Percentiles rank a stretch among this genome's conserved stretches.
These are phyloP conservation scores for Pachyrhizus erosus DNA, from an alignment of 306 rosid species.

Conservation along the genomic window DNA sequence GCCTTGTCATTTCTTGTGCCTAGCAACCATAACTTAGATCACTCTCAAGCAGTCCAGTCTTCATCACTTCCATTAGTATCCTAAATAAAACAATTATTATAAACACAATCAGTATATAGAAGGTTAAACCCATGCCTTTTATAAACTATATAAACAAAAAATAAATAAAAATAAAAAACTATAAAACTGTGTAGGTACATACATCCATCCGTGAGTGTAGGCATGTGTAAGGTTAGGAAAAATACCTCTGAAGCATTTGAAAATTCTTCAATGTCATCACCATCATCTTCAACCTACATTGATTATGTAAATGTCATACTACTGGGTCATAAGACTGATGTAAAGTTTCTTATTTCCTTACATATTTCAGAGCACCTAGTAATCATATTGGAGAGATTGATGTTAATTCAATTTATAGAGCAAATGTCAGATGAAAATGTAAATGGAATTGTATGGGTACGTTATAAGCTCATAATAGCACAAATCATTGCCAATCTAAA, in stretches of 20 bases:
- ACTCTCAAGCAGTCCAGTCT: constrained; percentile 70
- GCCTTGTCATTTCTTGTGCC: constrained; percentile 18
- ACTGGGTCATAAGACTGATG: neutral
- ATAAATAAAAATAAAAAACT: neutral
- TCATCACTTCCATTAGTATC: constrained; percentile 65
- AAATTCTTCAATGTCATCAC: constrained; percentile 49
- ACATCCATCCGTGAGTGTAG: neutral
- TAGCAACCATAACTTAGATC: constrained; percentile 25
- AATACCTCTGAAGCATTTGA: constrained; percentile 56
- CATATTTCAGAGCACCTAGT: constrained; percentile 15
- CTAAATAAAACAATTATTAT: constrained; percentile 43
- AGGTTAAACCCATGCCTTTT: neutral
- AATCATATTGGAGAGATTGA: constrained; percentile 1
- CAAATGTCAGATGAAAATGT: neutral
- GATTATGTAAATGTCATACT: constrained; percentile 38
- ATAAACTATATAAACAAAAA: no score
- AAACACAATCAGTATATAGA: constrained; percentile 26
- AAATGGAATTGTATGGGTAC: constrained; percentile 1
- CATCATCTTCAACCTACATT: constrained; percentile 45
- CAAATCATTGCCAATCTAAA: neutral
- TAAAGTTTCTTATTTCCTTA: constrained; percentile 27
- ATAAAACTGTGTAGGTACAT: neutral
- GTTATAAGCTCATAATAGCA: neutral
- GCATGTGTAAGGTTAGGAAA: constrained; percentile 10
- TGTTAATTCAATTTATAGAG: constrained; percentile 1